Conservation (phyloP, 306 rosid genomes). For the Medicago lupulina region DNA sequence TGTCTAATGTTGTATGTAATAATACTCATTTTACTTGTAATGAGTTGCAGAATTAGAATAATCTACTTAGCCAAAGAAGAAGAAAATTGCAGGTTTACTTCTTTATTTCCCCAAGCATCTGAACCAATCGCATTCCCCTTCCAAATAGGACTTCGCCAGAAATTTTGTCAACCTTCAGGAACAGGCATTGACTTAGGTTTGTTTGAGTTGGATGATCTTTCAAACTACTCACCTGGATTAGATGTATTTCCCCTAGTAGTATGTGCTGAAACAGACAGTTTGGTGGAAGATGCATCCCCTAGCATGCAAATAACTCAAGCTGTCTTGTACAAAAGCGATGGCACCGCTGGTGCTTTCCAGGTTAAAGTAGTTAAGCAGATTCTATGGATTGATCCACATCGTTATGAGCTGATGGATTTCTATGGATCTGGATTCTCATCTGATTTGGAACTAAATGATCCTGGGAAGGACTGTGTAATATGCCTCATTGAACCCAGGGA, state of each 20-base stretch:
- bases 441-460: conserved; percentile 66
- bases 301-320: conserved; percentile 91
- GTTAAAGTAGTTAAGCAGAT: conserved; percentile 82
- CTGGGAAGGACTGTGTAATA: conserved; percentile 89
- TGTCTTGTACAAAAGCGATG: conserved; percentile 69
- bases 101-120: conserved; percentile 68
- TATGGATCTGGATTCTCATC: conserved; percentile 80
- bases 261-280: conserved; percentile 72
- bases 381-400: conserved; percentile 78
- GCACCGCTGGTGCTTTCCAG: conserved; percentile 57
- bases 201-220: conserved; percentile 85
- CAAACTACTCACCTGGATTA: conserved; percentile 72
- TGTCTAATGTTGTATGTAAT: not conserved
- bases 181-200: conserved; percentile 93
- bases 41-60: conserved; percentile 70
- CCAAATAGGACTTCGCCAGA: conserved; percentile 80
- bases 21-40: conserved; percentile 32
- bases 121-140: conserved; percentile 71
- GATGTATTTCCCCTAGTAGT: conserved; percentile 82
- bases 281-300: conserved; percentile 56
- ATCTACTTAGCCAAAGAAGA: conserved; percentile 91
- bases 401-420: conserved; percentile 85
- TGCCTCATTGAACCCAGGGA: conserved; percentile 95
- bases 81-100: conserved; percentile 66
- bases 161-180: conserved; percentile 80